Evolutionary conservation across 805 yeast species (phyloP).

Genomic region (Candida dajiaensis): DNA sequence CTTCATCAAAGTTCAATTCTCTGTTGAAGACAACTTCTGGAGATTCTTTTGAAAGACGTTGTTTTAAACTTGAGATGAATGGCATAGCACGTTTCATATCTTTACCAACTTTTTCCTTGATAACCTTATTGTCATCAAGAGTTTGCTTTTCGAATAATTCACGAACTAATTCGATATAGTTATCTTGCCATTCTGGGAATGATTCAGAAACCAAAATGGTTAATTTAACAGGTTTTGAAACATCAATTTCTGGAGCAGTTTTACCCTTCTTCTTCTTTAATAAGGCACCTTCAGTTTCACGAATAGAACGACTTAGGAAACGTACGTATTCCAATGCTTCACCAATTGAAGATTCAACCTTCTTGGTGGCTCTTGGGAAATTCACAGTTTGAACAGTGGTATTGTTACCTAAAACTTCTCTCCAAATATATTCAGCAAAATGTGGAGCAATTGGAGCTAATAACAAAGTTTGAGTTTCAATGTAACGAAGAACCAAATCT

Average conservation of each 20-base stretch:
- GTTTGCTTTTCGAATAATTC: constrained; percentile 61
- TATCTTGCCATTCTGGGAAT: constrained; percentile 91
- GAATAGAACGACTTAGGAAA: constrained; percentile 69
- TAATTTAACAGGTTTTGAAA: constrained; percentile 64
- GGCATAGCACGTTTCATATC: constrained; percentile 99
- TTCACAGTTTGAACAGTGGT: constrained; percentile 64
- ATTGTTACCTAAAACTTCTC: constrained; percentile 66
- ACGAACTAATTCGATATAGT: constrained; percentile 74
- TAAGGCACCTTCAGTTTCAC: constrained; percentile 88
- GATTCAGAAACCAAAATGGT: constrained; percentile 69
- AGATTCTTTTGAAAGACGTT: constrained; percentile 63
- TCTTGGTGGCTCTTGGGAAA: constrained; percentile 75
- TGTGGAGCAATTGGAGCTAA: constrained; percentile 95
- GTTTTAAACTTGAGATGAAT: constrained; percentile 80
- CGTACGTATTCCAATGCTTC: constrained; percentile 80
- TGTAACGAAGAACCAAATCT: constrained; percentile 74
- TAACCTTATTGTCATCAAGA: constrained; percentile 56
- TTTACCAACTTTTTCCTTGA: constrained; percentile 65
- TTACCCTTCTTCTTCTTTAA: constrained; percentile 86
- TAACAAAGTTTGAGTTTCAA: constrained; percentile 79
- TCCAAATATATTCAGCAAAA: constrained; percentile 84
- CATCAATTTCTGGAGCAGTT: constrained; percentile 62
- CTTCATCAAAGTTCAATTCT: constrained; percentile 78
- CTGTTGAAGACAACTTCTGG: constrained; percentile 84
- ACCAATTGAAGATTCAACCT: constrained; percentile 52